Conservation (phyloP, 257 asterid genomes). For the Primulina huaijiensis region DNA sequence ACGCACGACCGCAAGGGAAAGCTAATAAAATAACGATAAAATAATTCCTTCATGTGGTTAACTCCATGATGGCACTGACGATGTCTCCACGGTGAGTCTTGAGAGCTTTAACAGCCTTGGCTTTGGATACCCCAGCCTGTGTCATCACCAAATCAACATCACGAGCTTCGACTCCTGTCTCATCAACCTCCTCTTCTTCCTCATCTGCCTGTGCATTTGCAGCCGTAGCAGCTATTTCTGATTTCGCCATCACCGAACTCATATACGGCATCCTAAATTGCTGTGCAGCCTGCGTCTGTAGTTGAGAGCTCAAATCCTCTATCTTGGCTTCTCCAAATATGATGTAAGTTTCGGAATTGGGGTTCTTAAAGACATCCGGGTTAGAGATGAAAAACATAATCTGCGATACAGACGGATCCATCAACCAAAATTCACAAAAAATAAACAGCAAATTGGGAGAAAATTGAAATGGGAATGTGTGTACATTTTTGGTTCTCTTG, state of each 20-base stretch:
- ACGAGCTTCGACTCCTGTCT: constrained; percentile 62
- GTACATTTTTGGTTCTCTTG: constrained; percentile 77
- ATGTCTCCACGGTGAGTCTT: constrained; percentile 75
- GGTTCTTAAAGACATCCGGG: constrained; percentile 92
- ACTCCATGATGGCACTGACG: constrained; percentile 91
- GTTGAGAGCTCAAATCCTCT: constrained; percentile 90
- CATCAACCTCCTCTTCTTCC: constrained; percentile 80
- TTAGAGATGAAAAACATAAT: constrained; percentile 75
- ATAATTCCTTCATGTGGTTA: constrained; percentile 42
- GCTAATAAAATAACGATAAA: not conserved
- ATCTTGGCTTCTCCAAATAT: constrained; percentile 93
- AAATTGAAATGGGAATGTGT: not conserved
- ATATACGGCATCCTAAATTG: constrained; percentile 82
- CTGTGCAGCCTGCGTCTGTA: constrained; percentile 93
- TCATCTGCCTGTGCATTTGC: constrained; percentile 47
- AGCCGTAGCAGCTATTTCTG: constrained; percentile 44
- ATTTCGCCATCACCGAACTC: constrained; percentile 57
- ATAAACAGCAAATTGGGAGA: not conserved
- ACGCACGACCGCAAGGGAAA: constrained; percentile 8
- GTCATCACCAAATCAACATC: constrained; percentile 90
- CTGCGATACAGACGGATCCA: constrained; percentile 35
- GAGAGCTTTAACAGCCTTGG: constrained; percentile 84
- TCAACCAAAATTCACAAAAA: not conserved
- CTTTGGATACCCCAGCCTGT: constrained; percentile 77
- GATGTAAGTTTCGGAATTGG: constrained; percentile 74